These are phyloP conservation scores for Penicillium sclerotigenum DNA, from an alignment of 2,329 filamentous ascomycete species.

Conservation along the genomic window DNA sequence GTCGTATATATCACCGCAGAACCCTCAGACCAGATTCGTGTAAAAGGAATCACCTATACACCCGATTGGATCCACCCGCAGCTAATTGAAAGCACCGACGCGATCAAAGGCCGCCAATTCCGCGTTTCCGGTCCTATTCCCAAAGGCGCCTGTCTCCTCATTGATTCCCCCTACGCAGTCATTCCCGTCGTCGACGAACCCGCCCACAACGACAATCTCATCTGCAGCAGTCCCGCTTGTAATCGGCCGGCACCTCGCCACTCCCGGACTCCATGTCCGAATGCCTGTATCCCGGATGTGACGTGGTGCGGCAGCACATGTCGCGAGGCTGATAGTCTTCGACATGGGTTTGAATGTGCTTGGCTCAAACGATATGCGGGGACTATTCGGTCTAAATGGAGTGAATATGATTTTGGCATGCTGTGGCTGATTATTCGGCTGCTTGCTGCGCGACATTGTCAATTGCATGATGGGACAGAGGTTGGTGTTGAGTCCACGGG, in stretches of 20 bases:
- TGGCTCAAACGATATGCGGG: constrained; percentile 29
- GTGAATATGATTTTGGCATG: constrained; percentile 36
- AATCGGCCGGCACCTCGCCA: constrained; percentile 16
- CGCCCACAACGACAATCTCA: constrained; percentile 18
- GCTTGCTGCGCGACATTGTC: constrained; percentile 23
- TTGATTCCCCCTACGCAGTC: constrained; percentile 32
- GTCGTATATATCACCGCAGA: constrained; percentile 20
- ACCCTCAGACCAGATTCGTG: constrained; percentile 1
- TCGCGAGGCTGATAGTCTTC: constrained; percentile 19
- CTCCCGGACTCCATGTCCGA: constrained; percentile 17
- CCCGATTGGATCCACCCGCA: constrained; percentile 30
- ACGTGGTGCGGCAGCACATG: constrained; percentile 29
- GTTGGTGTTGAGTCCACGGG: not conserved
- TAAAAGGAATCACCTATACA: constrained; percentile 12
- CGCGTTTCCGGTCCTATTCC: constrained; percentile 24
- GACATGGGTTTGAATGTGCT: constrained; percentile 32
- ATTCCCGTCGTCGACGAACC: constrained; percentile 33
- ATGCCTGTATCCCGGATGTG: constrained; percentile 27
- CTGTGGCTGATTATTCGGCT: constrained; percentile 35
- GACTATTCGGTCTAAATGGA: constrained; percentile 27
- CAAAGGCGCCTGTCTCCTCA: constrained; percentile 26
- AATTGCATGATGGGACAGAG: not conserved
- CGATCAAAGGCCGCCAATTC: constrained; percentile 34
- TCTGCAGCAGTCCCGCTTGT: constrained; percentile 33
- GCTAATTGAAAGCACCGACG: constrained; percentile 26